Evolutionary conservation across 805 yeast genomes (phyloP).

Genomic region (Kodamaea restingae): DNA sequence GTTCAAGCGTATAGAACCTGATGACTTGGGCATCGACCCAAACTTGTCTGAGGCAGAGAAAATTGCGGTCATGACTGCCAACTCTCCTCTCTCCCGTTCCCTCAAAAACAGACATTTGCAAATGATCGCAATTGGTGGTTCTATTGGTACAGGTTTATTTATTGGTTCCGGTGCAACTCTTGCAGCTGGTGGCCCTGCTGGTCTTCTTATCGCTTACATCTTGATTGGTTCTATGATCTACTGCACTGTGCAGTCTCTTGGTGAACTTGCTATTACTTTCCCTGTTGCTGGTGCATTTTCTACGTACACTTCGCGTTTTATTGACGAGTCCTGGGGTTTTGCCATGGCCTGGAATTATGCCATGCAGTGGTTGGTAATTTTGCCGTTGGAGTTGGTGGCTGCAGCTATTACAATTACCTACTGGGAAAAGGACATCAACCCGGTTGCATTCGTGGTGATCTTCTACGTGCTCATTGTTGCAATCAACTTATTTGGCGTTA

Average conservation of each 20-base stretch:
- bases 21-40: slow-evolving; percentile 19
- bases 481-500: slow-evolving; percentile 50
- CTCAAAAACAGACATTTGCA: slow-evolving; percentile 58
- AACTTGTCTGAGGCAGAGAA: slow-evolving; percentile 18
- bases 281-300: slow-evolving; percentile 65
- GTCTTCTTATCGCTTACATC: slow-evolving; percentile 53
- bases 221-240: slow-evolving; percentile 55
- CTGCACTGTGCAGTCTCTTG: slow-evolving; percentile 57
- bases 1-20: slow-evolving; percentile 17
- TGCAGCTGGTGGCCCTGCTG: slow-evolving; percentile 60
- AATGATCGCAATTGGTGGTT: slow-evolving; percentile 66
- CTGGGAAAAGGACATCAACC: slow-evolving; percentile 31
- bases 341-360: slow-evolving; percentile 49
- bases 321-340: slow-evolving; percentile 60
- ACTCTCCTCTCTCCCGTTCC: slow-evolving; percentile 54
- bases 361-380: slow-evolving; percentile 20
- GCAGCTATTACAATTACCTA: slow-evolving; percentile 20
- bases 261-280: slow-evolving; percentile 57
- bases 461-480: slow-evolving; percentile 46
- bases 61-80: slow-evolving; percentile 35
- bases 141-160: slow-evolving; percentile 66
- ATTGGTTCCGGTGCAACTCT: slow-evolving; percentile 63
- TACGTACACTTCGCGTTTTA: slow-evolving; percentile 56
- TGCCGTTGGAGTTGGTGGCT: slow-evolving; percentile 26
- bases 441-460: slow-evolving; percentile 54